These are phyloP conservation scores for Grigorovia jiainica DNA, from an alignment of 805 yeast species.

Conservation along the genomic window DNA sequence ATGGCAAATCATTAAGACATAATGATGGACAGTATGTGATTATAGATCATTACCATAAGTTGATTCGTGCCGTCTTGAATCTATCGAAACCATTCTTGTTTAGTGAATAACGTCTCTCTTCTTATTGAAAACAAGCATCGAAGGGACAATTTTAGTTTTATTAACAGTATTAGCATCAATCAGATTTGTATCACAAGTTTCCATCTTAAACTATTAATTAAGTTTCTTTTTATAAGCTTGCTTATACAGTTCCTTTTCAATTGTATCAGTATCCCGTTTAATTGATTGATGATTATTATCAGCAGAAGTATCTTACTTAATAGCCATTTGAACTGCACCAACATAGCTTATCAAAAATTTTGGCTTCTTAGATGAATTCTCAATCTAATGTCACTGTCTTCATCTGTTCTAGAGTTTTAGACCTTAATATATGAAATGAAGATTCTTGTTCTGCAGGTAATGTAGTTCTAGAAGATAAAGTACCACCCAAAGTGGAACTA, in stretches of 20 bases:
- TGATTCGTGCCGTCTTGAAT: constrained; percentile 6
- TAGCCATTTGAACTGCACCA: neutral
- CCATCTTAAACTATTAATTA: constrained; percentile 3
- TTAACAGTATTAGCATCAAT: neutral
- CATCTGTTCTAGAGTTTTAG: neutral
- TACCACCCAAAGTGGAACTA: constrained; percentile 1
- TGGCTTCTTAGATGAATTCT: neutral
- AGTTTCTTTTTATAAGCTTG: constrained; percentile 9
- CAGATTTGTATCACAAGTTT: neutral
- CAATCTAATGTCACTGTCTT: neutral
- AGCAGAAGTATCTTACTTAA: neutral
- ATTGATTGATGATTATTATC: neutral
- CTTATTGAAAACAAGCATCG: constrained; percentile 9
- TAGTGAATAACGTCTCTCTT: constrained; percentile 10
- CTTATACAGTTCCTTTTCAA: neutral
- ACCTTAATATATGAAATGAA: neutral
- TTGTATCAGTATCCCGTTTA: neutral
- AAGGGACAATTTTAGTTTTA: constrained; percentile 4
- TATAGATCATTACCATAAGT: constrained; percentile 6
- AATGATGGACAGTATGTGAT: constrained; percentile 8
- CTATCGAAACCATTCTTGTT: constrained; percentile 9
- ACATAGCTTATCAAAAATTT: neutral
- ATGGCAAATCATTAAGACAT: constrained; percentile 9
- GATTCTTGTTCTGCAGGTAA: neutral
- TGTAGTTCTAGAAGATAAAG: neutral